A percentile compares a stretch with the other conserved stretches of the same genome.
Conservation (phyloP, 2,329 filamentous ascomycete species). For the Fusarium veterinarium region DNA sequence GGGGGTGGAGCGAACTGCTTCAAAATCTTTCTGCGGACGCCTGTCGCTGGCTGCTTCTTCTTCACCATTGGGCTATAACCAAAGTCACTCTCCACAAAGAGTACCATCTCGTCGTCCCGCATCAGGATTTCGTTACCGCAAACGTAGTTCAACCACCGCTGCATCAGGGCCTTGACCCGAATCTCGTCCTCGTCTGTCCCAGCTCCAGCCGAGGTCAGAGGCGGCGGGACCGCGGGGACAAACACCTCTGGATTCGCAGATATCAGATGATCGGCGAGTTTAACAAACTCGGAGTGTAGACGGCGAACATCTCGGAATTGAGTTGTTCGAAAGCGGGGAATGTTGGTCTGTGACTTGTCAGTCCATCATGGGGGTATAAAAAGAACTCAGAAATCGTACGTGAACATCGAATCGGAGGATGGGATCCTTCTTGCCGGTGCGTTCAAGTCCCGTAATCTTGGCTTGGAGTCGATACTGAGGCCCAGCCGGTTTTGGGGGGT, state of each 20-base stretch:
- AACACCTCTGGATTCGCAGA: constrained; percentile 97
- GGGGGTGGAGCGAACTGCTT: constrained; percentile 99
- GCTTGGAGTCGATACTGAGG: constrained; percentile 88
- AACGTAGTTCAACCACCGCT: constrained; percentile 94
- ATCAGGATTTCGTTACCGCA: constrained; percentile 93
- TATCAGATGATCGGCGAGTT: constrained; percentile 94
- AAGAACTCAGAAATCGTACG: constrained; percentile 63
- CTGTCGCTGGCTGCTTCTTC: constrained; percentile 96
- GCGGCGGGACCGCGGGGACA: constrained; percentile 93
- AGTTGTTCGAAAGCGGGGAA: constrained; percentile 97
- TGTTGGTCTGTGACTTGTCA: constrained; percentile 79
- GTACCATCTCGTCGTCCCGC: constrained; percentile 94
- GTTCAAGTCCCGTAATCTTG: constrained; percentile 93
- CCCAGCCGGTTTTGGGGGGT: constrained; percentile 68
- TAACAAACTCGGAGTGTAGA: constrained; percentile 94
- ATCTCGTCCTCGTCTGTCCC: constrained; percentile 96
- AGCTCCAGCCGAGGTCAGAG: constrained; percentile 92
- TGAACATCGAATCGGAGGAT: constrained; percentile 96
- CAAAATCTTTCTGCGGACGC: constrained; percentile 91
- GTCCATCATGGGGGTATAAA: constrained; percentile 1
- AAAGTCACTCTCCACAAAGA: constrained; percentile 99
- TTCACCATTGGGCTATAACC: constrained; percentile 96
- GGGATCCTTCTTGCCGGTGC: constrained; percentile 94
- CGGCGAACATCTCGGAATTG: constrained; percentile 98
- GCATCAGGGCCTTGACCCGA: constrained; percentile 87